A percentile compares a stretch with the other conserved stretches of the same genome.
phyloP scores from a whole-genome alignment of 495 filamentous ascomycete genomes.

The Gamarada debralockiae region DNA sequence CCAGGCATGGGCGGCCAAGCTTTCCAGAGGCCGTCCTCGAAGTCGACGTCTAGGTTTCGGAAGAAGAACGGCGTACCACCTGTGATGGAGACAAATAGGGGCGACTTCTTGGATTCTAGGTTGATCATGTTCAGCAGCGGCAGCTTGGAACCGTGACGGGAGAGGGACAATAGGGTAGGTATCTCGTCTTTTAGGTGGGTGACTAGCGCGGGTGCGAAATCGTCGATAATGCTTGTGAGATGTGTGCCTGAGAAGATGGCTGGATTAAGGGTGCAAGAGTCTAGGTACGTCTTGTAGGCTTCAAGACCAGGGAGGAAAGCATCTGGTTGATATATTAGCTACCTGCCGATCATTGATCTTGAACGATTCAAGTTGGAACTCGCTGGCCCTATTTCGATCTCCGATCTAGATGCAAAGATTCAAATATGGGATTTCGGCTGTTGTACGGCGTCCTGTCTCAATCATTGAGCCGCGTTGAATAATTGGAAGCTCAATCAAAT shows the following conservation, averaged over 20 bases:
- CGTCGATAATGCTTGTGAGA: slow-evolving; percentile 34
- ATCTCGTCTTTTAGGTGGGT: slow-evolving; percentile 40
- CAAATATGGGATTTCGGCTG: too few relatives aligned
- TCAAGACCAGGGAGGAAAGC: slow-evolving; percentile 31
- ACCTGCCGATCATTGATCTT: too few relatives aligned
- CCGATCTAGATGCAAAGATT: too few relatives aligned
- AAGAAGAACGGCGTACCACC: slow-evolving; percentile 24
- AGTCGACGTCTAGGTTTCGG: slow-evolving; percentile 39
- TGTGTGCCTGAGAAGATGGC: slow-evolving; percentile 21
- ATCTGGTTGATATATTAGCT: slow-evolving; percentile 4
- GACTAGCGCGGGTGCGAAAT: slow-evolving; percentile 31
- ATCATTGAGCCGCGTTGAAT: too few relatives aligned
- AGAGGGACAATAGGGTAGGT: slow-evolving; percentile 24
- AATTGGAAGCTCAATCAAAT: too few relatives aligned
- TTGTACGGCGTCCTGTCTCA: too few relatives aligned
- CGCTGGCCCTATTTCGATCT: too few relatives aligned
- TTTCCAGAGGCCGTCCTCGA: slow-evolving; percentile 30
- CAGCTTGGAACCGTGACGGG: slow-evolving; percentile 20
- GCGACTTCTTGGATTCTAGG: slow-evolving; percentile 16
- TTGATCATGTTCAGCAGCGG: slow-evolving; percentile 20
- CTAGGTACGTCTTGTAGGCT: slow-evolving; percentile 16
- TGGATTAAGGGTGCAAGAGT: not conserved
- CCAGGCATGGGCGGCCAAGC: slow-evolving; percentile 32
- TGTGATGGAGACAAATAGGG: not conserved
- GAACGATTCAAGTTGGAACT: too few relatives aligned